Evolutionary conservation across 176 grass and related monocot genomes (phyloP).

Genomic region (Musa acuminata): DNA sequence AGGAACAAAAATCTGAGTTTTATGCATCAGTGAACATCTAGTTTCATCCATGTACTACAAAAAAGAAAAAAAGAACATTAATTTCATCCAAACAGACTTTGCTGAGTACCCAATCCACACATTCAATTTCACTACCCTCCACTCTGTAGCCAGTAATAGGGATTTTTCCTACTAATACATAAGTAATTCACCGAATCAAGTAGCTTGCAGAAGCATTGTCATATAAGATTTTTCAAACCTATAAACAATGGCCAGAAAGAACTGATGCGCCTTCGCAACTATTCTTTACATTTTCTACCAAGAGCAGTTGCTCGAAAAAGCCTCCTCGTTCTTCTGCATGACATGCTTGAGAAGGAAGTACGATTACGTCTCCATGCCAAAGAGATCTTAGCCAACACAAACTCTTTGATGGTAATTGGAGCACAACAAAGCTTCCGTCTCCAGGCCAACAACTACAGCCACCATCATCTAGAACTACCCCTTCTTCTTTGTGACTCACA

Average conservation of each 20-base stretch:
- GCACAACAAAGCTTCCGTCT: background rate
- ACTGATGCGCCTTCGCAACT: too few species aligned
- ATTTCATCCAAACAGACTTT: background rate
- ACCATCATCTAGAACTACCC: background rate
- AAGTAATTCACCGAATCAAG: background rate
- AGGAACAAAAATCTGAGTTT: background rate
- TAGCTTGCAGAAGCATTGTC: slow-evolving; percentile 1
- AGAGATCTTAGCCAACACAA: slow-evolving; percentile 14
- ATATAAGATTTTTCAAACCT: background rate
- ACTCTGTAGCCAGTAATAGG: background rate
- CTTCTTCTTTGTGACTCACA: background rate
- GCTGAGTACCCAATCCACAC: background rate
- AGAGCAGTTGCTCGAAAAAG: background rate
- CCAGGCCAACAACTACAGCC: background rate
- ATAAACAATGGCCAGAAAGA: slow-evolving; percentile 4
- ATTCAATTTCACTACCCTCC: background rate
- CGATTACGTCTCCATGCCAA: background rate
- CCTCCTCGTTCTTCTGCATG: background rate
- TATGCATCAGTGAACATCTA: background rate
- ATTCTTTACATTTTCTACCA: background rate
- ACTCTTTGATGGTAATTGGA: background rate
- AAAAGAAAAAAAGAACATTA: too few species aligned
- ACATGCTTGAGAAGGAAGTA: background rate
- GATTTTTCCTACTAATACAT: background rate
- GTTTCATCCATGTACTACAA: background rate